Evolutionary conservation across 306 rosid genomes (phyloP), one percentile per base, ranked within the genome.

Genomic region (Prinsepia uniflora): DNA sequence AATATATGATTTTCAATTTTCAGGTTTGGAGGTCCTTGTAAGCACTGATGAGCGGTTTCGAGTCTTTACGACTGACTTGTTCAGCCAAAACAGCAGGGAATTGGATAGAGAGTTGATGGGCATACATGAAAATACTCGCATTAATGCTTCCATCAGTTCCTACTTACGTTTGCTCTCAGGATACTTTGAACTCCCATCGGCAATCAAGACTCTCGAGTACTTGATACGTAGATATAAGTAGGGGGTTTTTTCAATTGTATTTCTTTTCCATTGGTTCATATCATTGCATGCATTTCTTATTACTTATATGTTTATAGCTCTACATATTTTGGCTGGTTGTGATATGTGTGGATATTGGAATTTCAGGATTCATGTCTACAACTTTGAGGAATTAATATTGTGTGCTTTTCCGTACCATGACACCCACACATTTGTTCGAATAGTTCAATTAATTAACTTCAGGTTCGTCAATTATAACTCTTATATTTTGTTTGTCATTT

Each of bases 391-490:
- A 13, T 64, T 94, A 84, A 76, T 90, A 72, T 71, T 90, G 75
- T 90, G 96, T 66, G 83, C 88, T 71, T 79, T 94, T 75, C 97
- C 97, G 0, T 89, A 85, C 87, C 98, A 94, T 75, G 98, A 89
- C 61, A 90, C 96, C 0, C 98, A 87, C 67, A 77, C 73, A 7
- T 94, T 94, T 81, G 96, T 94, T 62, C 89, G 87, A 65, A 73
- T 90, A 72, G 87, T 89, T 39, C 92, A 89, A 53, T 81, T 89
- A 63, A 81, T 94, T 75, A 88, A 83, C 46, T 63, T 80, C 44
- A 83, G 97, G 98, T 94, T 55, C 30, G 92, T 40, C n/a, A 58
- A 10, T 72, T 69, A 62, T 15, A 42, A 4, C 45, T 76, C 42
- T 68, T 54, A 36, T 54, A n/a, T 46, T 9, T 74, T 81, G 68